These are phyloP conservation scores for Neostapfia colusana DNA, from an alignment of 176 grass and related monocot species.

Conservation along the genomic window DNA sequence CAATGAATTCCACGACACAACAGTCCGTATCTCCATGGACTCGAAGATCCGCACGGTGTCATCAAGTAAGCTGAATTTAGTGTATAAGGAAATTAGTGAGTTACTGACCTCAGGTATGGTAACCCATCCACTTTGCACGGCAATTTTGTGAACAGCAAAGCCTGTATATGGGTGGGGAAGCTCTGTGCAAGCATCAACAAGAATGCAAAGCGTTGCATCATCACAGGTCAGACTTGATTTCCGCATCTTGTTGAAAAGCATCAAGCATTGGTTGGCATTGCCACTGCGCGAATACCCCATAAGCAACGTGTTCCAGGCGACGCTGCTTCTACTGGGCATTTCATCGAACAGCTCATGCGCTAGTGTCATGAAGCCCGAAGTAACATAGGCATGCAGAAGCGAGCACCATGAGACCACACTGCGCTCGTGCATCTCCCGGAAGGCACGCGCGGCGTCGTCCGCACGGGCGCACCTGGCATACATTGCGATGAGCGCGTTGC, in stretches of 20 bases:
- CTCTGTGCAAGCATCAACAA: constrained; percentile 47
- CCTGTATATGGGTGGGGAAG: constrained; percentile 35
- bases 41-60: constrained; percentile 47
- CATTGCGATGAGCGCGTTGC: constrained; percentile 68
- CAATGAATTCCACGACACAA: constrained; percentile 63
- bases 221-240: constrained; percentile 34
- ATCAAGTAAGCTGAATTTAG: constrained; percentile 47
- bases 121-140: constrained; percentile 47
- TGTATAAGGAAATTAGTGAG: constrained; percentile 63
- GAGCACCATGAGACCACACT: constrained; percentile 72
- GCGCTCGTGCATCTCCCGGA: constrained; percentile 52
- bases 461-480: constrained; percentile 53
- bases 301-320: constrained; percentile 70
- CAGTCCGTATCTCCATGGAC: constrained; percentile 46
- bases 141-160: constrained; percentile 41
- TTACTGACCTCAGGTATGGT: constrained; percentile 48
- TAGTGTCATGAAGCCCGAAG: not conserved
- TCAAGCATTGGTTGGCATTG: constrained; percentile 23
- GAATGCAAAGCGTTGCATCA: constrained; percentile 51
- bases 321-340: constrained; percentile 49
- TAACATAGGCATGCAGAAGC: constrained; percentile 46
- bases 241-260: constrained; percentile 53
- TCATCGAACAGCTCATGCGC: constrained; percentile 48
- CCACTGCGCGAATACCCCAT: constrained; percentile 51
- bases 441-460: constrained; percentile 42